These are phyloP conservation scores for Phytomonas sp. DNA, from an alignment of 208 protist genomes.

Conservation along the genomic window DNA sequence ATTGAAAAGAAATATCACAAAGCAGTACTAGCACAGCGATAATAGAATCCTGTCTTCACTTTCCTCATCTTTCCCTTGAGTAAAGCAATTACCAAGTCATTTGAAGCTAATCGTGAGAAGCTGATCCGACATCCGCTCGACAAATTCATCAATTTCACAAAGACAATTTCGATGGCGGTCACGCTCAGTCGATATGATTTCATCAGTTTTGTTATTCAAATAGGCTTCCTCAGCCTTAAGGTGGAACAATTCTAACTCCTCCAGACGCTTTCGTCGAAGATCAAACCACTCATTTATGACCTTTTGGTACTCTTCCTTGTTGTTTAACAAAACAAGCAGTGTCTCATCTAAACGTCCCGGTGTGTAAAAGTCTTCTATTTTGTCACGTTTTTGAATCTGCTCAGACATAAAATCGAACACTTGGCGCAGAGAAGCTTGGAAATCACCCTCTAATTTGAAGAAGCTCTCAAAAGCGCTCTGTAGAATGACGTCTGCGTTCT, in stretches of 20 bases:
- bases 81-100: too few species aligned
- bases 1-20: too few species aligned
- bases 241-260: conserved; percentile 68
- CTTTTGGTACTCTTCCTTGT: conserved; percentile 76
- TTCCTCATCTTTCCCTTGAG: too few species aligned
- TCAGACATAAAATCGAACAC: conserved; percentile 64
- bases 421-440: conserved; percentile 62
- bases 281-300: conserved; percentile 76
- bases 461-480: conserved; percentile 70
- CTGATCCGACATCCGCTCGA: conserved; percentile 29
- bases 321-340: conserved; percentile 47
- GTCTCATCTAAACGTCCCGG: conserved; percentile 25
- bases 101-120: too few species aligned
- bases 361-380: conserved; percentile 34
- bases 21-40: too few species aligned
- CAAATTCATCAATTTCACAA: conserved; percentile 61
- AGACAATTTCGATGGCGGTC: conserved; percentile 51
- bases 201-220: conserved; percentile 27
- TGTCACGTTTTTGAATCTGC: conserved; percentile 48
- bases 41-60: too few species aligned
- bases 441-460: conserved; percentile 66
- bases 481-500: conserved; percentile 66
- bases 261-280: conserved; percentile 56
- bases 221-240: conserved; percentile 61
- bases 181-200: conserved; percentile 54